These are phyloP conservation scores for Diatrype stigma DNA, from an alignment of 2,329 filamentous ascomycete species.

Conservation along the genomic window DNA sequence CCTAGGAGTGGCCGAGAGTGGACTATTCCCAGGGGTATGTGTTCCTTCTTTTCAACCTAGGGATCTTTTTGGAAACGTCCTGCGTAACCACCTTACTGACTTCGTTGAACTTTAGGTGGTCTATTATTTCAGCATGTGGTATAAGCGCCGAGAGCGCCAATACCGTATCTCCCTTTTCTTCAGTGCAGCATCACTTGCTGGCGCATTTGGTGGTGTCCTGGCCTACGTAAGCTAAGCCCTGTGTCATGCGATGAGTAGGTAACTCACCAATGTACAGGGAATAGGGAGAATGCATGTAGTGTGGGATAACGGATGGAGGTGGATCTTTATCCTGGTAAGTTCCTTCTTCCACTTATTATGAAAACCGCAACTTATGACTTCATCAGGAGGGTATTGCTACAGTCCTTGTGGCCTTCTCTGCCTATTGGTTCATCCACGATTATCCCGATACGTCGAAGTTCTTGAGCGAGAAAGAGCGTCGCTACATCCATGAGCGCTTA, in stretches of 20 bases:
- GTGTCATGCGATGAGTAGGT: not conserved
- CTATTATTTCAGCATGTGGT: constrained; percentile 45
- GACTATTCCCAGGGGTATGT: constrained; percentile 47
- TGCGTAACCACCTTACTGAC: not conserved
- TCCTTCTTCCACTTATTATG: constrained; percentile 32
- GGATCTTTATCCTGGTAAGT: constrained; percentile 57
- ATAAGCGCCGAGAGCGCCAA: constrained; percentile 49
- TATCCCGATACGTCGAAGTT: constrained; percentile 58
- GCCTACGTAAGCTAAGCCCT: constrained; percentile 40
- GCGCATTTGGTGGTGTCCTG: constrained; percentile 53
- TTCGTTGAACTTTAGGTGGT: constrained; percentile 7
- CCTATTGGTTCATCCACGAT: constrained; percentile 62
- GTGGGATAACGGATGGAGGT: constrained; percentile 50
- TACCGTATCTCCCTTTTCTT: constrained; percentile 55
- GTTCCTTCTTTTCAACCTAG: constrained; percentile 39
- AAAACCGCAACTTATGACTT: constrained; percentile 34
- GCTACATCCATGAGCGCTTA: constrained; percentile 58
- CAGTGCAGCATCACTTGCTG: constrained; percentile 49
- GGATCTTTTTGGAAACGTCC: constrained; percentile 38
- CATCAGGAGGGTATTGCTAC: constrained; percentile 51
- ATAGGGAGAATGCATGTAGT: constrained; percentile 52
- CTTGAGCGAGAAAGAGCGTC: constrained; percentile 49
- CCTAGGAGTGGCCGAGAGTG: constrained; percentile 50
- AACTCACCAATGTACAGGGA: constrained; percentile 29
- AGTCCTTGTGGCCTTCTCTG: constrained; percentile 43